Evolutionary conservation across 1,139 yeast genomes (phyloP).

Genomic region (Groenewaldozyma sp.): DNA sequence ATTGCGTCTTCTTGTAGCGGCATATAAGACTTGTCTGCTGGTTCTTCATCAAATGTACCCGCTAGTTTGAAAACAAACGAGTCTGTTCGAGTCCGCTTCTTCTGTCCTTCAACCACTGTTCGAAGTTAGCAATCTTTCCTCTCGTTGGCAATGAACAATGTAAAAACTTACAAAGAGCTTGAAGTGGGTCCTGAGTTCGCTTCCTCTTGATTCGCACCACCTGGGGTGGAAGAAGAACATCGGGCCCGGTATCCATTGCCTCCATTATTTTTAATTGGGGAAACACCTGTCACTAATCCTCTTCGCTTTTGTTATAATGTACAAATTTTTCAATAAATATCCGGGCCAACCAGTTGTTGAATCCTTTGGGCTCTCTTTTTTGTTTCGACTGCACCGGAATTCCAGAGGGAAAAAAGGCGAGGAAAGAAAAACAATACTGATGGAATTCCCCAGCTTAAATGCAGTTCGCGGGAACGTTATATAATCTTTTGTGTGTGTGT

Average conservation of each 20-base stretch:
- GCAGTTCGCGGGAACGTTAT: too few species aligned
- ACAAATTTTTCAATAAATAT: too few species aligned
- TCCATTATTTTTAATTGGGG: background rate
- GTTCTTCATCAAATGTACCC: conserved; percentile 46
- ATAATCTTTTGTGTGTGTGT: too few species aligned
- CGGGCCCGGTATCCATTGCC: conserved; percentile 4
- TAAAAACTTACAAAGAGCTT: conserved; percentile 49
- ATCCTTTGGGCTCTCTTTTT: too few species aligned
- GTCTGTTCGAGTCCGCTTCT: conserved; percentile 36
- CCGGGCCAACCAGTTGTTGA: too few species aligned
- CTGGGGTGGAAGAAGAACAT: conserved; percentile 16
- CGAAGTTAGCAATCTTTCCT: conserved; percentile 12
- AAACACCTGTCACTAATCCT: too few species aligned
- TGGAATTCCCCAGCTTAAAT: too few species aligned
- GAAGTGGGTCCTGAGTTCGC: conserved; percentile 77
- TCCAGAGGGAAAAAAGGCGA: too few species aligned
- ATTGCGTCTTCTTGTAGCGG: conserved; percentile 18
- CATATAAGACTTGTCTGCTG: conserved; percentile 15
- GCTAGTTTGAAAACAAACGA: conserved; percentile 45
- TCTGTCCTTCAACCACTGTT: conserved; percentile 36
- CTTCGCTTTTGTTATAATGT: too few species aligned
- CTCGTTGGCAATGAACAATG: conserved; percentile 5
- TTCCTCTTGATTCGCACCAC: conserved; percentile 76
- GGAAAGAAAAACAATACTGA: too few species aligned
- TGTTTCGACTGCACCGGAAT: too few species aligned